Percentiles rank a stretch among this genome's conserved stretches.
phyloP scores from a whole-genome alignment of 2,329 filamentous ascomycete genomes.

The Aspergillus pseudoglaucus region DNA sequence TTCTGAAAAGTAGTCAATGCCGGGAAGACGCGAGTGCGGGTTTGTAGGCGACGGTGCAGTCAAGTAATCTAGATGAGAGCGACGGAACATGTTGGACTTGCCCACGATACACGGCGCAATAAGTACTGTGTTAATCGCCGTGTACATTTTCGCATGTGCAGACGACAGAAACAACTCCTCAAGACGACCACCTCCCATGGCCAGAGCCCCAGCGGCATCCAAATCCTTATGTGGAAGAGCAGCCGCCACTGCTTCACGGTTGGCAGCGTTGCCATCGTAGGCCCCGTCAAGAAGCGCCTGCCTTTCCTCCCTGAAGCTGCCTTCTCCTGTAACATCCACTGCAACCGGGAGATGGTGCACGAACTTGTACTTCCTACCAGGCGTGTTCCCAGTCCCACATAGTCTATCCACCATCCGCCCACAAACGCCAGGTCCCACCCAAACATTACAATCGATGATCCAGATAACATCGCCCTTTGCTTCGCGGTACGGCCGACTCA shows the following conservation, averaged over 20 bases:
- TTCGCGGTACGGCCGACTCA: constrained; percentile 87
- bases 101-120: constrained; percentile 90
- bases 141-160: constrained; percentile 94
- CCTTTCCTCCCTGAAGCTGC: constrained; percentile 18
- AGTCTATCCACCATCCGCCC: constrained; percentile 86
- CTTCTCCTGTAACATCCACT: constrained; percentile 57
- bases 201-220: constrained; percentile 14
- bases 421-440: constrained; percentile 72
- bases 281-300: constrained; percentile 19
- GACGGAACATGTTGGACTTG: constrained; percentile 98
- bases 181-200: constrained; percentile 66
- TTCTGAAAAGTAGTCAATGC: constrained; percentile 87
- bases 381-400: constrained; percentile 54
- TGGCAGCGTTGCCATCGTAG: constrained; percentile 6
- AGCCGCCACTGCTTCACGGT: neutral
- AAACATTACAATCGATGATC: constrained; percentile 95
- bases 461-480: constrained; percentile 83
- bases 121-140: constrained; percentile 87
- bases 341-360: constrained; percentile 90
- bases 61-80: constrained; percentile 75
- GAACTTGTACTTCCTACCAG: constrained; percentile 65
- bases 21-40: constrained; percentile 46
- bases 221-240: constrained; percentile 10
- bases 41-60: constrained; percentile 48
- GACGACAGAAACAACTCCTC: constrained; percentile 95